These are phyloP conservation scores for Tympanopsis confertula DNA, from an alignment of 2,329 filamentous ascomycete species.

Conservation along the genomic window DNA sequence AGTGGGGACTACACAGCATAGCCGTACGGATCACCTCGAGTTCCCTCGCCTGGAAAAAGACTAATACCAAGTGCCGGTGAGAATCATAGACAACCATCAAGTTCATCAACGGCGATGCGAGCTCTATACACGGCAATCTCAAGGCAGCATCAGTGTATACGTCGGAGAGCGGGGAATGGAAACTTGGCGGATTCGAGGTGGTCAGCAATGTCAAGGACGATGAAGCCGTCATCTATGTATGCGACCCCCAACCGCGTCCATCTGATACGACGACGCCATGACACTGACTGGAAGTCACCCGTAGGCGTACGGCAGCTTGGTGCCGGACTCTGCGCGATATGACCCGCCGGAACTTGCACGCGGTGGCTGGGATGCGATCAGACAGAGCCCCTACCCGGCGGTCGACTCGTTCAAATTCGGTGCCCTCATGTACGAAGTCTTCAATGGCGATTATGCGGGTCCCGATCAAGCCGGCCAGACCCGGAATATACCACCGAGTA, in stretches of 20 bases:
- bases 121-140: slow-evolving; percentile 80
- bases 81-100: slow-evolving; percentile 66
- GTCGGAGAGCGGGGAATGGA: slow-evolving; percentile 96
- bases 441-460: slow-evolving; percentile 72
- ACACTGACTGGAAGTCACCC: slow-evolving; percentile 6
- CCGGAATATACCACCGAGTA: slow-evolving; percentile 72
- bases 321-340: slow-evolving; percentile 77
- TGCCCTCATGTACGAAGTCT: slow-evolving; percentile 75
- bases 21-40: slow-evolving; percentile 59
- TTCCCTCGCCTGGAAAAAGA: too few relatives aligned
- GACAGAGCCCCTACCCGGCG: slow-evolving; percentile 67
- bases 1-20: slow-evolving; percentile 85
- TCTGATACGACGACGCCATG: slow-evolving; percentile 4
- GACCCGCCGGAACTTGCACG: slow-evolving; percentile 77
- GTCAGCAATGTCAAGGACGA: slow-evolving; percentile 93
- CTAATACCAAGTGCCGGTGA: background rate
- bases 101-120: slow-evolving; percentile 89
- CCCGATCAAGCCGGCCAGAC: slow-evolving; percentile 74
- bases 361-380: slow-evolving; percentile 83
- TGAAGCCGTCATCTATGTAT: slow-evolving; percentile 80
- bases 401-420: slow-evolving; percentile 84
- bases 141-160: slow-evolving; percentile 81
- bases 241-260: too few relatives aligned
- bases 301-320: slow-evolving; percentile 73
- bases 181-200: slow-evolving; percentile 83